phyloP scores from a whole-genome alignment of 768 basidiomycete species.

The Trametes punicea region DNA sequence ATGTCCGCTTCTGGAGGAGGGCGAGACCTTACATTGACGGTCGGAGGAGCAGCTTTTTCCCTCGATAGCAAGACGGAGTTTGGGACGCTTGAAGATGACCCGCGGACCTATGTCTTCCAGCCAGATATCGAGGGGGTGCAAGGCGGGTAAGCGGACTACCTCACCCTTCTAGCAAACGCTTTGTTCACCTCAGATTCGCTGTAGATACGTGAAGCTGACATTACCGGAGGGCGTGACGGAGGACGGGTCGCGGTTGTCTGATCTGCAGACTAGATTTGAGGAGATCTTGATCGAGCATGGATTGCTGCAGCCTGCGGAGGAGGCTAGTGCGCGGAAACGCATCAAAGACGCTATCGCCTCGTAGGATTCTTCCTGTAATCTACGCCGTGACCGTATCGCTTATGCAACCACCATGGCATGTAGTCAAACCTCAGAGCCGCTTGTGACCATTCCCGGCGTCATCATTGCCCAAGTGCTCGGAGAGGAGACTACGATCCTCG shows the following conservation, averaged over 20 bases:
- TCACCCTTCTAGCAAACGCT: no score
- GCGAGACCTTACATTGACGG: constrained; percentile 11
- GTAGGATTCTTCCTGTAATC: constrained; percentile 1
- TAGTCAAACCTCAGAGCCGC: background rate
- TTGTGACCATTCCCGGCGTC: constrained; percentile 17
- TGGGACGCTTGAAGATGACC: constrained; percentile 23
- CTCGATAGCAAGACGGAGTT: constrained; percentile 19
- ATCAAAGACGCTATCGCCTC: constrained; percentile 3
- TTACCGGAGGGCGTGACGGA: constrained; percentile 19
- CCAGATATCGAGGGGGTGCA: constrained; percentile 22
- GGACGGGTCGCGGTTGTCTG: constrained; percentile 11
- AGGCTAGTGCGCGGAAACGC: constrained; percentile 20
- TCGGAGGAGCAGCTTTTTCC: constrained; percentile 22
- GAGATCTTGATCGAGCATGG: constrained; percentile 24
- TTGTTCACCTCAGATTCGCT: background rate
- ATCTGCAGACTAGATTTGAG: constrained; percentile 26
- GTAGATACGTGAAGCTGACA: constrained; percentile 24
- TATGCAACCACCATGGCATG: background rate
- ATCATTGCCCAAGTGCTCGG: constrained; percentile 23
- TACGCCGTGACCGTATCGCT: background rate
- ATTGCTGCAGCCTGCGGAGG: constrained; percentile 23
- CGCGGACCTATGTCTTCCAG: constrained; percentile 22
- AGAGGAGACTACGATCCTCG: constrained; percentile 17
- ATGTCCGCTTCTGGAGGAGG: background rate
- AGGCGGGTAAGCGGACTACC: constrained; percentile 17